Conservation (phyloP, 345 rosid species). For the Adansonia digitata region DNA sequence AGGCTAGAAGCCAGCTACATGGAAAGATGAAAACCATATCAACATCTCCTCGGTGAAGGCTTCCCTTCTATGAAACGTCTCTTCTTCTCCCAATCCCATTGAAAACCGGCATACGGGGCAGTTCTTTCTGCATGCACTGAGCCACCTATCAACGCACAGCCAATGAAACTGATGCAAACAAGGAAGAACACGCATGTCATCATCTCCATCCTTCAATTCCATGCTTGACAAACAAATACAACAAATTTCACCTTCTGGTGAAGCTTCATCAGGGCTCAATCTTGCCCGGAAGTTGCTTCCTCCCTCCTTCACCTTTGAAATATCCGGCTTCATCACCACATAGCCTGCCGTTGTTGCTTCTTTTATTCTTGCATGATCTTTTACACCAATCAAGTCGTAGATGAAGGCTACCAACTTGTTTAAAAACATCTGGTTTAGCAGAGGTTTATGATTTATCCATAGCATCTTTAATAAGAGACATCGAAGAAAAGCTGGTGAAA, state of each 20-base stretch:
- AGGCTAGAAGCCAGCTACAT: constrained; percentile 19
- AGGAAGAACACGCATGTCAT: constrained; percentile 41
- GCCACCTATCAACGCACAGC: constrained; percentile 66
- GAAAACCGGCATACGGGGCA: constrained; percentile 75
- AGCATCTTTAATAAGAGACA: too few relatives aligned
- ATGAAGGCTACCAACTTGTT: constrained; percentile 26
- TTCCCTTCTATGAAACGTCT: constrained; percentile 25
- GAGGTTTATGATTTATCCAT: constrained; percentile 14
- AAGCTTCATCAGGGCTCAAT: not conserved
- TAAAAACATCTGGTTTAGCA: constrained; percentile 24
- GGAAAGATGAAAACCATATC: constrained; percentile 5
- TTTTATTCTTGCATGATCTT: constrained; percentile 22
- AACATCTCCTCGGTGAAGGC: too few relatives aligned
- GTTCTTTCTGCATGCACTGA: constrained; percentile 40
- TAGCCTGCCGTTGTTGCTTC: not conserved
- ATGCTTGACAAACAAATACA: constrained; percentile 40
- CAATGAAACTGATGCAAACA: constrained; percentile 67
- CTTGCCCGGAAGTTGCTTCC: not conserved
- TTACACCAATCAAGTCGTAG: constrained; percentile 14
- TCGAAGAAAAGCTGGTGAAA: constrained; percentile 2
- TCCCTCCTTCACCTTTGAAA: not conserved
- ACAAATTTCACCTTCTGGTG: constrained; percentile 37
- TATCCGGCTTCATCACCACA: not conserved
- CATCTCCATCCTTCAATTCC: constrained; percentile 35
- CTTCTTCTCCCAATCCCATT: constrained; percentile 24